phyloP scores from a whole-genome alignment of 2,329 filamentous ascomycete genomes.

The Penicillium olsonii region DNA sequence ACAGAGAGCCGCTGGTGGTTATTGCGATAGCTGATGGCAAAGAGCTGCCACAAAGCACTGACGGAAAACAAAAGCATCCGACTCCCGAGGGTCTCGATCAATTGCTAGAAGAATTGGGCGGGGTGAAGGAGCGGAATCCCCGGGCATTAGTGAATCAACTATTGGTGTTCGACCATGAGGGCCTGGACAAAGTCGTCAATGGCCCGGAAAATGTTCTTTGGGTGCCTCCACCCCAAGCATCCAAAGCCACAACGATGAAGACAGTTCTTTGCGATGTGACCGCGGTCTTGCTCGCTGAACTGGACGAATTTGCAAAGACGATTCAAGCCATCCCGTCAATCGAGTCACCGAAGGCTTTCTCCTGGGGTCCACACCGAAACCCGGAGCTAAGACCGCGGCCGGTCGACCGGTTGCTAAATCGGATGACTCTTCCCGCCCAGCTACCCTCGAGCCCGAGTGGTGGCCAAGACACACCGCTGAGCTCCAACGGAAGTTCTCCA shows the following conservation, averaged over 20 bases:
- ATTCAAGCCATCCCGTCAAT: slow-evolving; percentile 73
- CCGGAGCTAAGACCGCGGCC: slow-evolving; percentile 46
- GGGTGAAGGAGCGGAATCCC: slow-evolving; percentile 70
- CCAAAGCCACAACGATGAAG: slow-evolving; percentile 77
- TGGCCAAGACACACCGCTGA: slow-evolving; percentile 40
- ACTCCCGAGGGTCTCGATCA: slow-evolving; percentile 39
- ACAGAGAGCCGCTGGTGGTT: slow-evolving; percentile 78
- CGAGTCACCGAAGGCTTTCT: slow-evolving; percentile 66
- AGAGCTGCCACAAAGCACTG: slow-evolving; percentile 56
- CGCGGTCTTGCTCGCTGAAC: slow-evolving; percentile 70
- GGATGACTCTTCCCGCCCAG: slow-evolving; percentile 78
- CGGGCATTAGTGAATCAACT: slow-evolving; percentile 77
- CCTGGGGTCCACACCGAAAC: slow-evolving; percentile 53
- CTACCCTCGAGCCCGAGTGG: slow-evolving; percentile 49
- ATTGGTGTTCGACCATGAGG: slow-evolving; percentile 74
- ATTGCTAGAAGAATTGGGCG: slow-evolving; percentile 65
- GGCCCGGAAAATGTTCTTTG: slow-evolving; percentile 66
- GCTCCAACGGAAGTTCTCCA: slow-evolving; percentile 38
- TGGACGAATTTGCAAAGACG: slow-evolving; percentile 72
- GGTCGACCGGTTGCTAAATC: slow-evolving; percentile 62
- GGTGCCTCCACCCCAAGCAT: slow-evolving; percentile 68
- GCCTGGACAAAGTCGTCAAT: slow-evolving; percentile 56
- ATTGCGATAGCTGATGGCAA: slow-evolving; percentile 81
- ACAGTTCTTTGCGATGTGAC: slow-evolving; percentile 79
- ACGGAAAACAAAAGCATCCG: slow-evolving; percentile 34